Conservation (phyloP, 2,329 filamentous ascomycete genomes). For the Sporothrix phasma region DNA sequence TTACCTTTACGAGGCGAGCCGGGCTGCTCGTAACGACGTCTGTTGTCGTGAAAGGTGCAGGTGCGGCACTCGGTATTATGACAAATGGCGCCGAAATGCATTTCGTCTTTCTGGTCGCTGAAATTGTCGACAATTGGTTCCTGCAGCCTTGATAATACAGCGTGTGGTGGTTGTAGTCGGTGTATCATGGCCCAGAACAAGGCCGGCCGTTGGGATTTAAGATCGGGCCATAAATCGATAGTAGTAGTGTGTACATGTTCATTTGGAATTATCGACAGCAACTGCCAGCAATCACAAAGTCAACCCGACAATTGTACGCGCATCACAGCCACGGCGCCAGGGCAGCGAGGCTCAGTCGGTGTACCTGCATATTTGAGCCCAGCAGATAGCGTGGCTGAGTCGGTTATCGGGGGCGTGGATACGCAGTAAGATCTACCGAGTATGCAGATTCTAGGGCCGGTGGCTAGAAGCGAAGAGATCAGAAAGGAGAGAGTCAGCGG, state of each 20-base stretch:
- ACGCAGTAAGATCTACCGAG: too few species aligned
- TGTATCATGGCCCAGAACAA: too few species aligned
- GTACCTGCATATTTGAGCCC: constrained; percentile 7
- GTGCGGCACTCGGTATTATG: not conserved
- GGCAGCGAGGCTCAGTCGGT: not conserved
- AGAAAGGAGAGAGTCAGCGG: too few species aligned
- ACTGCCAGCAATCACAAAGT: not conserved
- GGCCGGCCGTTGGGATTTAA: too few species aligned
- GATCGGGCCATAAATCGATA: too few species aligned
- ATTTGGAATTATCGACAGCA: not conserved
- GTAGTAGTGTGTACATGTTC: too few species aligned
- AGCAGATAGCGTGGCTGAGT: constrained; percentile 6
- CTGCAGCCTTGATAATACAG: not conserved
- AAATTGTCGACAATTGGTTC: not conserved
- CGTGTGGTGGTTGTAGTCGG: too few species aligned
- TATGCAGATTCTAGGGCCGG: not conserved
- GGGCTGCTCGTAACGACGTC: not conserved
- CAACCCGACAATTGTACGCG: not conserved
- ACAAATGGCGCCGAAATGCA: not conserved
- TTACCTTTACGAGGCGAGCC: not conserved
- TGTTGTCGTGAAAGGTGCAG: not conserved
- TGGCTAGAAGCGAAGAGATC: not conserved
- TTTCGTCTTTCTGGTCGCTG: not conserved
- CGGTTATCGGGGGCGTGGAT: too few species aligned
- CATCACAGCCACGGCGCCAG: not conserved